Conservation (phyloP, 805 yeast species). For the Spencermartinsiella europaea region DNA sequence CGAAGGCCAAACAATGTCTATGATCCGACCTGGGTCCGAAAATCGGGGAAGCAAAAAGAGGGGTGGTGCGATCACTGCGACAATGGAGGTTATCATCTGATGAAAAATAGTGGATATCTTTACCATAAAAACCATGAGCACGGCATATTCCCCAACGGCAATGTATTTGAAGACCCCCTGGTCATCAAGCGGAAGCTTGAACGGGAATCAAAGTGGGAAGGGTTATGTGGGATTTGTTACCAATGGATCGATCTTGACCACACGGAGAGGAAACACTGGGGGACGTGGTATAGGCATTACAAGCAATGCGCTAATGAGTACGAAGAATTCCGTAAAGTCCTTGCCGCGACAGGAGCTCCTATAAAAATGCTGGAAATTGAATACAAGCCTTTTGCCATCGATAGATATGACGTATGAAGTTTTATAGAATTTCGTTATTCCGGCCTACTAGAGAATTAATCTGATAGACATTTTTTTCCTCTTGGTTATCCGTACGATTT, state of each 20-base stretch:
- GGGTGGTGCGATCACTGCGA: slow-evolving; percentile 25
- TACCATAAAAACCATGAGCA: slow-evolving; percentile 26
- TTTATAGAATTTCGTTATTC: too few relatives aligned
- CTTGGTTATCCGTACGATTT: too few relatives aligned
- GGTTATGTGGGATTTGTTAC: slow-evolving; percentile 25
- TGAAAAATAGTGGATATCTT: slow-evolving; percentile 24
- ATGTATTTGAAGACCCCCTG: slow-evolving; percentile 24
- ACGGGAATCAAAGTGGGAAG: slow-evolving; percentile 23
- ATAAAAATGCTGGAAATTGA: slow-evolving; percentile 19
- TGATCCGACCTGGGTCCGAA: slow-evolving; percentile 20
- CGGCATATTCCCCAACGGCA: slow-evolving; percentile 23
- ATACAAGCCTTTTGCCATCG: slow-evolving; percentile 12
- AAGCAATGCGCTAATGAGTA: slow-evolving; percentile 24
- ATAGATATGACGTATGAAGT: background rate
- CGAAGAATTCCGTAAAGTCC: slow-evolving; percentile 20
- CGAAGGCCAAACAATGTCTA: slow-evolving; percentile 15
- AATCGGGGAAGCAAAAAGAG: slow-evolving; percentile 16
- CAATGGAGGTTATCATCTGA: slow-evolving; percentile 15
- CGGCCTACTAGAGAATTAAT: too few relatives aligned
- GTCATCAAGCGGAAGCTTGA: slow-evolving; percentile 20
- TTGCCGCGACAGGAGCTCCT: slow-evolving; percentile 21
- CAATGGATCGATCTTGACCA: slow-evolving; percentile 26
- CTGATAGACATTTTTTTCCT: too few relatives aligned
- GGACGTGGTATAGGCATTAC: slow-evolving; percentile 26
- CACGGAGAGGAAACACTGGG: slow-evolving; percentile 20